Percentiles rank a stretch among this genome's conserved stretches.
phyloP scores from a whole-genome alignment of 805 yeast species.

The Monosporozyma aerobia region DNA sequence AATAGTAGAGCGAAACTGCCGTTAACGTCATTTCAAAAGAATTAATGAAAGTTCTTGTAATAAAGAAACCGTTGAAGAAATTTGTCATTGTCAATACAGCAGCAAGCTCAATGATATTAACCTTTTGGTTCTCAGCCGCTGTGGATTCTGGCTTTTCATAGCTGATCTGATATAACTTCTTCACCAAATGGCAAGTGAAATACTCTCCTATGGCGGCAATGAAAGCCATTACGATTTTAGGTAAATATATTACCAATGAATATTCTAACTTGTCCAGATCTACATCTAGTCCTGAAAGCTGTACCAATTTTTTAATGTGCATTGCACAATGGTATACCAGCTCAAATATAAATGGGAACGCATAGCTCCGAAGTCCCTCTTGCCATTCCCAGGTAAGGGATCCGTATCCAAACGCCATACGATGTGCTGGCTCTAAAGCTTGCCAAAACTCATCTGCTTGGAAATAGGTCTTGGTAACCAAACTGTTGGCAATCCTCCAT shows the following conservation, averaged over 20 bases:
- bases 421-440: slow-evolving; percentile 84
- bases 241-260: slow-evolving; percentile 38
- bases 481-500: slow-evolving; percentile 51
- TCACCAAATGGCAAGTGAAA: slow-evolving; percentile 42
- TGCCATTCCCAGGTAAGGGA: slow-evolving; percentile 93
- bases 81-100: slow-evolving; percentile 19
- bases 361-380: slow-evolving; percentile 59
- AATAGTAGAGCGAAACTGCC: slow-evolving; percentile 51
- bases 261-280: slow-evolving; percentile 26
- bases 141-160: neutral
- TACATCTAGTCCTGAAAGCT: neutral
- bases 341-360: slow-evolving; percentile 68
- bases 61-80: slow-evolving; percentile 68
- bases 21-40: slow-evolving; percentile 70
- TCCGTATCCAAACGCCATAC: slow-evolving; percentile 67
- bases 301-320: neutral
- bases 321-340: slow-evolving; percentile 12
- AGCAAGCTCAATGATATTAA: slow-evolving; percentile 13
- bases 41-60: slow-evolving; percentile 80
- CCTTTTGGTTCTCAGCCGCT: neutral
- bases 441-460: slow-evolving; percentile 98
- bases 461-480: slow-evolving; percentile 63
- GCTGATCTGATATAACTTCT: slow-evolving; percentile 14
- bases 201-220: slow-evolving; percentile 68
- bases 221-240: slow-evolving; percentile 61